These are phyloP conservation scores for Cutaneotrichosporon cutaneum DNA, from an alignment of 1,284 basidiomycete species.

Conservation along the genomic window DNA sequence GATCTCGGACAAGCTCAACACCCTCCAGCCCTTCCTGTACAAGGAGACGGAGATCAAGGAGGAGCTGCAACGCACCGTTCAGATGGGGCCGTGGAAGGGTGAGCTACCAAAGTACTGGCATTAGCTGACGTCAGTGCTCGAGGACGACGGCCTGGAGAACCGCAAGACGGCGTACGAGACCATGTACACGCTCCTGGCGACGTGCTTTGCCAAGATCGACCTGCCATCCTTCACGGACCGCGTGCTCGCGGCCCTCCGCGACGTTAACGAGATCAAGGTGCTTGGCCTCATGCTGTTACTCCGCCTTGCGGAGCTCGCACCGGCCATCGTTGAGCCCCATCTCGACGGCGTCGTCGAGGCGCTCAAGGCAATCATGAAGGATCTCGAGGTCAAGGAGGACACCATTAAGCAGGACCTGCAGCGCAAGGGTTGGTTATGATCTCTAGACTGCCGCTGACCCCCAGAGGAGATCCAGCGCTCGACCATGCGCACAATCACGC, in stretches of 20 bases:
- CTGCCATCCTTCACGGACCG: slow-evolving; percentile 77
- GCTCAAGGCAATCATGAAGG: slow-evolving; percentile 87
- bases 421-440: slow-evolving; percentile 59
- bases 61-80: slow-evolving; percentile 82
- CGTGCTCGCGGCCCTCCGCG: slow-evolving; percentile 77
- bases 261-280: slow-evolving; percentile 97
- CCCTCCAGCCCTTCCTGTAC: slow-evolving; percentile 80
- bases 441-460: background rate
- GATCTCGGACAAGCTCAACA: slow-evolving; percentile 75
- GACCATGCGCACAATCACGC: slow-evolving; percentile 78
- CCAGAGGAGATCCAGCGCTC: slow-evolving; percentile 81
- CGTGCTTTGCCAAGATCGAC: slow-evolving; percentile 80
- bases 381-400: slow-evolving; percentile 82
- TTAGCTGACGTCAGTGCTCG: slow-evolving; percentile 34
- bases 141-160: slow-evolving; percentile 53
- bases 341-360: slow-evolving; percentile 81
- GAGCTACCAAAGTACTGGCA: slow-evolving; percentile 33
- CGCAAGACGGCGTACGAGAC: slow-evolving; percentile 95
- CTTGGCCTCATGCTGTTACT: slow-evolving; percentile 93
- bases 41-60: slow-evolving; percentile 76
- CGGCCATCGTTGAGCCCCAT: slow-evolving; percentile 73
- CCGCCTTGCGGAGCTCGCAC: slow-evolving; percentile 80
- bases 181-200: slow-evolving; percentile 90
- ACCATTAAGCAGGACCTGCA: slow-evolving; percentile 97
- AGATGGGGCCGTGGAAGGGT: slow-evolving; percentile 97